Conservation (phyloP, 768 basidiomycete genomes). For the Suillus sp. region DNA sequence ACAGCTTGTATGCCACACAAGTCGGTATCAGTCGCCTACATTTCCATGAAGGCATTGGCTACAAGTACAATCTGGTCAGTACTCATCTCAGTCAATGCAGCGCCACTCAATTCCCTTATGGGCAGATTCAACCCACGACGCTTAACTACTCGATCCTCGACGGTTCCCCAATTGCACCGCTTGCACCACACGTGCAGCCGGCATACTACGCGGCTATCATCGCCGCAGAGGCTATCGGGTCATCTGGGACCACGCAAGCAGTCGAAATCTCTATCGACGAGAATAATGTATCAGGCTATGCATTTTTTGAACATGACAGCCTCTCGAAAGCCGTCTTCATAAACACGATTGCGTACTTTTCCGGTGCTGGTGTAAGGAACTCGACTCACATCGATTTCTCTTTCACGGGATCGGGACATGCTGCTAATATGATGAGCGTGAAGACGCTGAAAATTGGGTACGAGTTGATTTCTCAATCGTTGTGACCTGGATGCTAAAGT, state of each 20-base stretch:
- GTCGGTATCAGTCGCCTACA: conserved; percentile 55
- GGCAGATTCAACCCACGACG: conserved; percentile 63
- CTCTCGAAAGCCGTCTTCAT: conserved; percentile 53
- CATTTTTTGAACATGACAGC: neutral
- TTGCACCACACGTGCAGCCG: conserved; percentile 63
- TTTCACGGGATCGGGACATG: neutral
- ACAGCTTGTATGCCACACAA: conserved; percentile 59
- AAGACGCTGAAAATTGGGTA: conserved; percentile 54
- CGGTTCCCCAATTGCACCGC: conserved; percentile 52
- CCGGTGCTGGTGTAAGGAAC: conserved; percentile 29
- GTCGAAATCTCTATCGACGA: conserved; percentile 53
- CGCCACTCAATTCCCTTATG: neutral
- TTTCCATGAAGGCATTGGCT: conserved; percentile 71
- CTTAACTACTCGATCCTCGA: conserved; percentile 60
- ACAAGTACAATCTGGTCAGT: conserved; percentile 65
- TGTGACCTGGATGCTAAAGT: conserved; percentile 1
- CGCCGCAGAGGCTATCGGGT: conserved; percentile 57
- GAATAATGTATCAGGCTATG: conserved; percentile 48
- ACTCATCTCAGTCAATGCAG: neutral
- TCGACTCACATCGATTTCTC: conserved; percentile 7
- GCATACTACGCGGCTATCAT: conserved; percentile 68
- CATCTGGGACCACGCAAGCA: conserved; percentile 41
- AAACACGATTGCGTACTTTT: conserved; percentile 56
- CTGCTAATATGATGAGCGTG: conserved; percentile 35
- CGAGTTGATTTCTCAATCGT: neutral